Percentiles rank a stretch among this genome's conserved stretches.
These are phyloP conservation scores for Chlorella sp. DNA, from an alignment of 139 green algal species.

Conservation along the genomic window DNA sequence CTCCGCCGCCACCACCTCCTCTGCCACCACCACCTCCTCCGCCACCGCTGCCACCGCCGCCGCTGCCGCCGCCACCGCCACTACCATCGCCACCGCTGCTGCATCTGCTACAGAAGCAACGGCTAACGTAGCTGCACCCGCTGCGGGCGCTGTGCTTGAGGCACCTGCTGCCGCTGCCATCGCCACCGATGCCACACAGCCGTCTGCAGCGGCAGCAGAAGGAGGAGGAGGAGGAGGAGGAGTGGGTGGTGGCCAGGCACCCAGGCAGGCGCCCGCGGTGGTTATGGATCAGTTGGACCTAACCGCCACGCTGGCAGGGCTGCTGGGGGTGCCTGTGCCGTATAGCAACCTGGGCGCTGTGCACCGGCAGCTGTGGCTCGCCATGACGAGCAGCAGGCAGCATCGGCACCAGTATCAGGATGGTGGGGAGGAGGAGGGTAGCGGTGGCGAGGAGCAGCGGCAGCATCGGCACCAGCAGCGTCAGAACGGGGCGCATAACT, in stretches of 20 bases:
- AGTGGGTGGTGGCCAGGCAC: neutral
- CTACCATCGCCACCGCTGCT: neutral
- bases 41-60: neutral
- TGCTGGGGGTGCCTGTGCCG: constrained; percentile 79
- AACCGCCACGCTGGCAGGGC: constrained; percentile 64
- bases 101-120: neutral
- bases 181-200: neutral
- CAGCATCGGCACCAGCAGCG: too few relatives aligned
- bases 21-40: neutral
- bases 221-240: neutral
- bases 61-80: neutral
- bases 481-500: too few relatives aligned
- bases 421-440: too few relatives aligned
- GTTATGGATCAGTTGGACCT: constrained; percentile 82
- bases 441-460: too few relatives aligned
- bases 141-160: neutral
- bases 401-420: too few relatives aligned
- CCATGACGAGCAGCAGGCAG: neutral
- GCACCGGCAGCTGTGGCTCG: constrained; percentile 1
- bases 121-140: neutral
- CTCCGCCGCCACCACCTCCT: too few relatives aligned
- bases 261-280: neutral
- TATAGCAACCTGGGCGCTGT: constrained; percentile 76
- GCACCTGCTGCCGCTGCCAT: neutral
- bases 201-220: neutral